Conservation (phyloP, 2,329 filamentous ascomycete species). For the Diaporthe sp. region DNA sequence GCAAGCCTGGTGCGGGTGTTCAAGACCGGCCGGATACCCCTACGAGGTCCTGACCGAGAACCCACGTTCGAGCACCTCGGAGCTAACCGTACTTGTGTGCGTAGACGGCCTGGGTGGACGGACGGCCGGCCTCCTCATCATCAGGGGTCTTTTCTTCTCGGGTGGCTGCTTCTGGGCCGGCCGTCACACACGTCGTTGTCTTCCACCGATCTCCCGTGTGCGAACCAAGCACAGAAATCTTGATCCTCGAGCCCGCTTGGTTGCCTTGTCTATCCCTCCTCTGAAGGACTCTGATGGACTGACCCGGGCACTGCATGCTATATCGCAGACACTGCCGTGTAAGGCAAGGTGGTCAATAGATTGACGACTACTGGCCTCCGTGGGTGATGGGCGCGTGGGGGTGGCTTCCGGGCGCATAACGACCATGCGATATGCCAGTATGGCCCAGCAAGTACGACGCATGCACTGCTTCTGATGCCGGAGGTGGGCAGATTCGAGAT, state of each 20-base stretch:
- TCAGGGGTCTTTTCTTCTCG: background rate
- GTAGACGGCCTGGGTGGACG: background rate
- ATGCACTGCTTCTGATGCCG: slow-evolving; percentile 10
- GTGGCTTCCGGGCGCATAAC: slow-evolving; percentile 26
- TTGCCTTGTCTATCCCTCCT: background rate
- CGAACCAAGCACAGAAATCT: slow-evolving; percentile 5
- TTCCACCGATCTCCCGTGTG: slow-evolving; percentile 14
- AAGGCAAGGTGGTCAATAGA: slow-evolving; percentile 1
- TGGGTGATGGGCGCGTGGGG: slow-evolving; percentile 22
- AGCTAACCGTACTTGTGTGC: background rate
- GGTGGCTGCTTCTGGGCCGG: slow-evolving; percentile 14
- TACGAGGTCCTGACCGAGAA: background rate
- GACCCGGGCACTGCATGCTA: background rate
- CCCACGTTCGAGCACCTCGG: background rate
- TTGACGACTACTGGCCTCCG: background rate
- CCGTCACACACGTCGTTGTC: slow-evolving; percentile 16
- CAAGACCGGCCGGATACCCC: background rate
- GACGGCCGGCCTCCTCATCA: background rate
- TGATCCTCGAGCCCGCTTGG: background rate
- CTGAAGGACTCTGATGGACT: background rate
- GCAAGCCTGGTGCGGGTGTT: background rate
- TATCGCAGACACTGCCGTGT: slow-evolving; percentile 25
- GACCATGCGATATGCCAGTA: background rate
- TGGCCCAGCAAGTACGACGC: background rate
- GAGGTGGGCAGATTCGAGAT: background rate